phyloP scores from a whole-genome alignment of 345 rosid species.

The Populus pruinosa region DNA sequence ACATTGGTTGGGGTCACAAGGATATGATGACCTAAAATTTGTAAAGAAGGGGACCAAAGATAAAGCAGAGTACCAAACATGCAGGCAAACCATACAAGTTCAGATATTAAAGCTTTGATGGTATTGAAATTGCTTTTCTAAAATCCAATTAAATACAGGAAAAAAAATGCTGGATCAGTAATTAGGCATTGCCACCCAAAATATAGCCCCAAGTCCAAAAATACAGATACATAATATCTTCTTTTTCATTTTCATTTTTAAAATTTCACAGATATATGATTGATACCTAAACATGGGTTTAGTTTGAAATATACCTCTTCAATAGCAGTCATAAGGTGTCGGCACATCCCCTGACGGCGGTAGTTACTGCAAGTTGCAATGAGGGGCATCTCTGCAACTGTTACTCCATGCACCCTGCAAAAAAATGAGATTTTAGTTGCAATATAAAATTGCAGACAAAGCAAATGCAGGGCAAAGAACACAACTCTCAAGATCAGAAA shows the following conservation, averaged over 20 bases:
- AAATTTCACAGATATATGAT: no score
- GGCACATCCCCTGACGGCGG: slow-evolving; percentile 93
- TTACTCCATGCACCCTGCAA: slow-evolving; percentile 73
- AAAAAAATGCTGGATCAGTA: not conserved
- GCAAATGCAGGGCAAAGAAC: not conserved
- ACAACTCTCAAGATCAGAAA: not conserved
- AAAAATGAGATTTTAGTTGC: slow-evolving; percentile 12
- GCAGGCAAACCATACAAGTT: not conserved
- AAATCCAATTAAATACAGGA: not conserved
- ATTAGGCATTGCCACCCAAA: not conserved
- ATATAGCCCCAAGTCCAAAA: not conserved
- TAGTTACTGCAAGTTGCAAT: slow-evolving; percentile 88
- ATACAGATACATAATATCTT: not conserved
- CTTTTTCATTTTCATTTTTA: not conserved
- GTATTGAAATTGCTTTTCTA: not conserved
- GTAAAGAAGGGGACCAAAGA: not conserved
- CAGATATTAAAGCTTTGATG: not conserved
- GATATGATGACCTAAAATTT: not conserved
- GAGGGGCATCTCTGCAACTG: slow-evolving; percentile 95
- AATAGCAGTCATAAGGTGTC: slow-evolving; percentile 63
- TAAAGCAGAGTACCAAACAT: not conserved
- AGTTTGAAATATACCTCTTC: slow-evolving; percentile 63
- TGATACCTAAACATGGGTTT: not conserved
- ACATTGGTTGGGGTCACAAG: not conserved
- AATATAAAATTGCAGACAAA: slow-evolving; percentile 1